phyloP scores from a whole-genome alignment of 2,329 filamentous ascomycete genomes.

The Alternaria ventricosa region DNA sequence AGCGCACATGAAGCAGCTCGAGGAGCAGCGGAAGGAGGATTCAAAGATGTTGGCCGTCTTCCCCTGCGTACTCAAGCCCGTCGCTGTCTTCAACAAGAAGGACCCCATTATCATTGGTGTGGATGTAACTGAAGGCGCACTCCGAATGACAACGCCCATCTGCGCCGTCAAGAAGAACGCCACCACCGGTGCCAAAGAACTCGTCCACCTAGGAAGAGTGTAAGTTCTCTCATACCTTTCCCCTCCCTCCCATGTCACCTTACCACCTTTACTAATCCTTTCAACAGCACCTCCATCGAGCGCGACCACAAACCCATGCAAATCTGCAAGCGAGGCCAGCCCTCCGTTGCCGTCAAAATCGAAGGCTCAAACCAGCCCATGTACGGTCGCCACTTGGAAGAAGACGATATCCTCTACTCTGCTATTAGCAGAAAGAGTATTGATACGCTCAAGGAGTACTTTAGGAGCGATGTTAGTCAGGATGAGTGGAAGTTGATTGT shows the following conservation, averaged over 20 bases:
- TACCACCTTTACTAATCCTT: constrained; percentile 13
- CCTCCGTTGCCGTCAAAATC: constrained; percentile 98
- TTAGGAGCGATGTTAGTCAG: constrained; percentile 82
- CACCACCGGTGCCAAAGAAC: constrained; percentile 80
- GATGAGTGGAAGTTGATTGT: constrained; percentile 96
- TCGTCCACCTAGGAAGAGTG: constrained; percentile 89
- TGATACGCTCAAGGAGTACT: constrained; percentile 95
- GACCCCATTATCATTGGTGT: constrained; percentile 93
- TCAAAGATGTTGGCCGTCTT: constrained; percentile 95
- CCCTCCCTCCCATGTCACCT: not conserved
- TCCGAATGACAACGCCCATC: constrained; percentile 88
- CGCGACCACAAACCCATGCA: constrained; percentile 95
- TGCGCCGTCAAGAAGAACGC: constrained; percentile 84
- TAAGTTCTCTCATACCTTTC: constrained; percentile 60
- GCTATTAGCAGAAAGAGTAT: constrained; percentile 87
- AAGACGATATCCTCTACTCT: constrained; percentile 86
- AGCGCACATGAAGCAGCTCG: constrained; percentile 86
- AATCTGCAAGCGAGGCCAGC: constrained; percentile 93
- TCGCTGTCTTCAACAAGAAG: constrained; percentile 99
- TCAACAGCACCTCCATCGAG: constrained; percentile 84
- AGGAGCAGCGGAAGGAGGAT: constrained; percentile 94
- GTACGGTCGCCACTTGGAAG: constrained; percentile 94
- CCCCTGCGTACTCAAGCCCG: constrained; percentile 87
- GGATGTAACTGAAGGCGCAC: constrained; percentile 88
- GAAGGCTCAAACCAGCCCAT: constrained; percentile 91